Base-by-base conservation (phyloP, 176 grass and related monocot species). In the Oryza rufipogon region DNA sequence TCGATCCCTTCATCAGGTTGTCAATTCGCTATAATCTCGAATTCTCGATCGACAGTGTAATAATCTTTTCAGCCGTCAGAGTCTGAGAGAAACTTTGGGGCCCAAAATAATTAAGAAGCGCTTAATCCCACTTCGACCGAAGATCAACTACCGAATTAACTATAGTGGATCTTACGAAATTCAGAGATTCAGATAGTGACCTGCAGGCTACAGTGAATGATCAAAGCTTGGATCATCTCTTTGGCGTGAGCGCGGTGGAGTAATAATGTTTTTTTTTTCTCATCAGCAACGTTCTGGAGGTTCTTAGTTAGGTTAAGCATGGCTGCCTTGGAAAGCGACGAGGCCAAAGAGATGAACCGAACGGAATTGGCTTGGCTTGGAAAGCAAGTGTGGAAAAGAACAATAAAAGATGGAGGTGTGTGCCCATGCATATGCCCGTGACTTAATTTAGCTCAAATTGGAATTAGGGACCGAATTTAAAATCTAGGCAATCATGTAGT, bases 301-400 rank as follows among this genome's bases (percentile, higher is more conserved):
- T 83, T 60, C 88, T 41, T 54, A 25, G 45, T 73, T 42, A 36
- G 80, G 61, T 38, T 44, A 20, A 60, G 22, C 17, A 82, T 48
- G 56, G 74, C 34, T 64, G 73, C 68, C 28, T 32, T 32, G 72
- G 60, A 90, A 79, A 87, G 81, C 84, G 80, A 92, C 71, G 66
- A 83, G 80, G 64, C 20, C 7, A 76, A 67, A 64, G 64, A 70
- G 36, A 74, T 44, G 13, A 65, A 84, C 22, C 54, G 13, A 65
- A 84, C 44, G 73, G 65, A 56, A 85, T 23, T 92, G 71, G 71
- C 77, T 23, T 7, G 60, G 32, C 87, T 87, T 92, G 71, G 71
- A 83, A 73, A 87, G 46, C 87, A 92, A 92, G 87, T 81, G 67
- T 72, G 56, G 33, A 4, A 39, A 84, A 77, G 19, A 58, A 58